These are phyloP conservation scores for Nemania sp. DNA, from an alignment of 2,329 filamentous ascomycete species.

Conservation along the genomic window DNA sequence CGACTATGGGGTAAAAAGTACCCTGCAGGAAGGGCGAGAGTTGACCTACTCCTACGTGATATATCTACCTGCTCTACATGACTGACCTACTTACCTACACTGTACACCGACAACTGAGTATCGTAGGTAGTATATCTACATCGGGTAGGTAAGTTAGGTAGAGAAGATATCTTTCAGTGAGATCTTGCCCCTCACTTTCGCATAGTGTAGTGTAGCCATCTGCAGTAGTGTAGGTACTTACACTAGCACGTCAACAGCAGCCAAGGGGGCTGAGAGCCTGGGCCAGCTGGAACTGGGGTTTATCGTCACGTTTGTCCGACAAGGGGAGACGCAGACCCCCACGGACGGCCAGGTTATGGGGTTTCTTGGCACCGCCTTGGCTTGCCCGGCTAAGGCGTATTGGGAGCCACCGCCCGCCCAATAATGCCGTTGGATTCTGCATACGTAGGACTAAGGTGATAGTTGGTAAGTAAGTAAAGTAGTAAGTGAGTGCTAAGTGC, in stretches of 20 bases:
- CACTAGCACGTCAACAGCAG: conserved; percentile 12
- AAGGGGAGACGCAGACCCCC: conserved; percentile 30
- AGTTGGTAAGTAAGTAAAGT: too few species aligned
- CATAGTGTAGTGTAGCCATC: too few species aligned
- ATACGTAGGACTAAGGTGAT: too few species aligned
- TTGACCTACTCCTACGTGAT: not conserved
- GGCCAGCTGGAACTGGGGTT: conserved; percentile 30
- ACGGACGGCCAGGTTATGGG: conserved; percentile 28
- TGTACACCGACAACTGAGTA: too few species aligned
- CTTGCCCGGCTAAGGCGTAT: conserved; percentile 9
- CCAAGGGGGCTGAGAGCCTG: conserved; percentile 21
- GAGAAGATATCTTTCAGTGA: too few species aligned
- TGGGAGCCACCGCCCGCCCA: conserved; percentile 8
- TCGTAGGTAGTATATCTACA: too few species aligned
- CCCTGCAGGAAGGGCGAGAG: conserved; percentile 22
- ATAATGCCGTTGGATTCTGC: conserved; percentile 4
- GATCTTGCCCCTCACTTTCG: too few species aligned
- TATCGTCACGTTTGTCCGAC: conserved; percentile 31
- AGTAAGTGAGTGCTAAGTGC: too few species aligned
- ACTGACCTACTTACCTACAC: not conserved
- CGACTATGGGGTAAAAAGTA: conserved; percentile 26
- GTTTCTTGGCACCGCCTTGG: conserved; percentile 24
- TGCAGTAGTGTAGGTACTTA: too few species aligned
- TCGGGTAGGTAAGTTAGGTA: too few species aligned
- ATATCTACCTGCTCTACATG: not conserved